Percentiles rank a stretch among this genome's conserved stretches.
These are phyloP conservation scores for Saccharomycopsis microspora DNA, from an alignment of 805 yeast genomes.

Conservation along the genomic window DNA sequence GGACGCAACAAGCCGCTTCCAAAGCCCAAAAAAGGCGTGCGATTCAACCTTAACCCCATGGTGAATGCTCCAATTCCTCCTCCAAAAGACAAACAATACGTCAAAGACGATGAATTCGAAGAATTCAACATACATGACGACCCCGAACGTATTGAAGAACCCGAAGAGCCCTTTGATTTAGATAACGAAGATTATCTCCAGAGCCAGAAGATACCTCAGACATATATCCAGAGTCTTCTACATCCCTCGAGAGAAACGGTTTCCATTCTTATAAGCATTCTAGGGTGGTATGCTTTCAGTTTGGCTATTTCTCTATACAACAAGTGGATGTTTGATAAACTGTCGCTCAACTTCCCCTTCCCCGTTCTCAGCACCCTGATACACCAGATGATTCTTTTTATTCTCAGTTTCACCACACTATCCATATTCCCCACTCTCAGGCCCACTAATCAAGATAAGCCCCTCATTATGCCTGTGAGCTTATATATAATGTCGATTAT, in stretches of 20 bases:
- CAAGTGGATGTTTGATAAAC: slow-evolving; percentile 90
- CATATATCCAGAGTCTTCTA: background rate
- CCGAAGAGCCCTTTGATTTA: background rate
- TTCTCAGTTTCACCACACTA: slow-evolving; percentile 37
- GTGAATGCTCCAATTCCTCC: background rate
- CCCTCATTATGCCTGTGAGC: slow-evolving; percentile 22
- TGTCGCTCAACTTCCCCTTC: slow-evolving; percentile 63
- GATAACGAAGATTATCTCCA: background rate
- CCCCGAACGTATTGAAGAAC: background rate
- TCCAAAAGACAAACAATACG: background rate
- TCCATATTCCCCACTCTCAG: slow-evolving; percentile 36
- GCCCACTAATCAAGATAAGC: slow-evolving; percentile 20
- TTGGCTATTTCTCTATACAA: slow-evolving; percentile 69
- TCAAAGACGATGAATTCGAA: slow-evolving; percentile 1
- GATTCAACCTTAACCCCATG: slow-evolving; percentile 1
- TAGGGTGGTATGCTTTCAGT: slow-evolving; percentile 65
- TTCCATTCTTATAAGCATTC: slow-evolving; percentile 9
- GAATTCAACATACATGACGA: slow-evolving; percentile 4
- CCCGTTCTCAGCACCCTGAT: slow-evolving; percentile 78
- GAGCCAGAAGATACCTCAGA: background rate
- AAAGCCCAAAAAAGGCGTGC: background rate
- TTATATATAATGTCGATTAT: slow-evolving; percentile 45
- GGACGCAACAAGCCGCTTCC: background rate
- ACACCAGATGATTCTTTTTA: slow-evolving; percentile 67
- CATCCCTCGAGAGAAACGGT: slow-evolving; percentile 11